A percentile compares a stretch with the other conserved stretches of the same genome.
phyloP scores from a whole-genome alignment of 2,329 filamentous ascomycete species.

The Neofusicoccum parvum region DNA sequence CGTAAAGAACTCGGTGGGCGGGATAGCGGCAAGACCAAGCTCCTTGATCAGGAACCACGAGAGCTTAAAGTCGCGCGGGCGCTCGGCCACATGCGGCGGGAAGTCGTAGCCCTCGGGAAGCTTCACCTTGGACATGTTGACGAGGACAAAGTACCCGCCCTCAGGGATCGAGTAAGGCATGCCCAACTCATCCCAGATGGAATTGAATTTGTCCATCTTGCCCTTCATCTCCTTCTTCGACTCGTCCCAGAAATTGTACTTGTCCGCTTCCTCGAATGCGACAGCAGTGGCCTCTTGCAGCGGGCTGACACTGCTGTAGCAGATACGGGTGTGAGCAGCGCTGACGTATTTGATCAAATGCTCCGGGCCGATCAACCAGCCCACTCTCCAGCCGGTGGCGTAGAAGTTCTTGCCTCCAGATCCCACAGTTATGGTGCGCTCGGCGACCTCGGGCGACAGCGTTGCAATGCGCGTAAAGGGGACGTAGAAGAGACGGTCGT shows the following conservation, averaged over 20 bases:
- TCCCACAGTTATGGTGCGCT: slow-evolving; percentile 87
- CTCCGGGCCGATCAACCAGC: slow-evolving; percentile 88
- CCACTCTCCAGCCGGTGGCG: slow-evolving; percentile 93
- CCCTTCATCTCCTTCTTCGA: slow-evolving; percentile 84
- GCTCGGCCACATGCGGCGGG: slow-evolving; percentile 80
- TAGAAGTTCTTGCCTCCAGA: slow-evolving; percentile 99
- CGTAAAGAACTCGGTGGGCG: slow-evolving; percentile 96
- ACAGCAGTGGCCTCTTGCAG: slow-evolving; percentile 93
- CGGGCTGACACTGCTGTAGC: slow-evolving; percentile 90
- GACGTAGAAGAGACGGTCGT: slow-evolving; percentile 92
- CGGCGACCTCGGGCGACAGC: slow-evolving; percentile 84
- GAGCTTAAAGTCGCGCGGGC: slow-evolving; percentile 91
- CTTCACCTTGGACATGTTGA: slow-evolving; percentile 86
- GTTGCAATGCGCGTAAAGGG: slow-evolving; percentile 93
- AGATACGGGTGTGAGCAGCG: slow-evolving; percentile 92
- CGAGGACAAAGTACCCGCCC: slow-evolving; percentile 95
- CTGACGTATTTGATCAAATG: slow-evolving; percentile 89
- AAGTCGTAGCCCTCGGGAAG: slow-evolving; percentile 84
- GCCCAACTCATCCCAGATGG: slow-evolving; percentile 54
- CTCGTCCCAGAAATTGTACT: slow-evolving; percentile 82
- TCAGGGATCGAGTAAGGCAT: slow-evolving; percentile 83
- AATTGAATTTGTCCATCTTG: slow-evolving; percentile 86
- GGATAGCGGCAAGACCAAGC: slow-evolving; percentile 91
- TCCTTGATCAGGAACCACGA: slow-evolving; percentile 97
- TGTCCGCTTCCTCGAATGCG: slow-evolving; percentile 88